Evolutionary conservation across 352 stramenopile species (phyloP).

Genomic region (Phytopythium litorale): DNA sequence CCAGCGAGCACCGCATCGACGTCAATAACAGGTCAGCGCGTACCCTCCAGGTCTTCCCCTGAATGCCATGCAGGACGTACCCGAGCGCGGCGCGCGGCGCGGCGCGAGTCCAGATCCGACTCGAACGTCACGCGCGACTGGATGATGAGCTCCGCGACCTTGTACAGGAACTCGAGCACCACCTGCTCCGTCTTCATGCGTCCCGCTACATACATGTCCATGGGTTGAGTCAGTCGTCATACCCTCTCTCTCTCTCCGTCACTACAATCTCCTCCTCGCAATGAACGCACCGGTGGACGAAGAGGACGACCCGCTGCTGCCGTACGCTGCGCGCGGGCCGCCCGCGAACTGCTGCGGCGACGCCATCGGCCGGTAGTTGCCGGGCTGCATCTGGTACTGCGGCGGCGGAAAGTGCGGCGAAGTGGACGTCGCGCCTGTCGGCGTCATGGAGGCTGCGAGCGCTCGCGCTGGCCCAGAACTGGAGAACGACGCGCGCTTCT

Average conservation of each 20-base stretch:
- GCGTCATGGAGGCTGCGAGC: neutral
- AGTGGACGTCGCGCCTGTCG: neutral
- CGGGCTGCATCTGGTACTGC: neutral
- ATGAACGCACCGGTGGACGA: neutral
- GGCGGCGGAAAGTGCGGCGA: neutral
- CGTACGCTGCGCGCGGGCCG: neutral
- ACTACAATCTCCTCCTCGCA: neutral
- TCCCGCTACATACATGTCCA: conserved; percentile 29
- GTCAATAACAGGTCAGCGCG: neutral
- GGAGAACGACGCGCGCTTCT: neutral
- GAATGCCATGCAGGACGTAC: conserved; percentile 20
- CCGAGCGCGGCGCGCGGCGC: conserved; percentile 47
- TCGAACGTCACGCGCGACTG: conserved; percentile 77
- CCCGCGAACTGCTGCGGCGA: neutral
- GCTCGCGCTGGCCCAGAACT: neutral
- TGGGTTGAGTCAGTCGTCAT: neutral
- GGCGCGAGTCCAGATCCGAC: conserved; percentile 36
- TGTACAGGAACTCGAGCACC: conserved; percentile 83
- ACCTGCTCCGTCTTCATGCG: conserved; percentile 81
- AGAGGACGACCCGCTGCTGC: conserved; percentile 4
- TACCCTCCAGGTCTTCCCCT: neutral
- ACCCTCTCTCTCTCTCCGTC: neutral
- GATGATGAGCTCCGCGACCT: conserved; percentile 76
- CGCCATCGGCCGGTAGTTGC: conserved; percentile 1
- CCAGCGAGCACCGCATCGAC: neutral